Evolutionary conservation across 306 rosid genomes (phyloP).

Genomic region (Malus sylvestris): DNA sequence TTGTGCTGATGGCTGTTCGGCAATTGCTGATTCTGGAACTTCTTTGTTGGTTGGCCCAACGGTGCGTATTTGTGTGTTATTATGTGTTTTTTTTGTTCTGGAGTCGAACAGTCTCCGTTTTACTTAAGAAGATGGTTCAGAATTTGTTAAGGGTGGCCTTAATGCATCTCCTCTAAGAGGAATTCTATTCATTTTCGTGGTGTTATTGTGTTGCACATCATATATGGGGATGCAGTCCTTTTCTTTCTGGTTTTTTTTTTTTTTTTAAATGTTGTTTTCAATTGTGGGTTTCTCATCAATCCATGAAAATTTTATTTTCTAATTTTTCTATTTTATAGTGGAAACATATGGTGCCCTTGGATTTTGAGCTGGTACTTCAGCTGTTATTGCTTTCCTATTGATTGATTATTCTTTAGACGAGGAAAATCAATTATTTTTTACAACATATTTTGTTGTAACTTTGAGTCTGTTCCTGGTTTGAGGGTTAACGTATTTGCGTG

Average conservation of each 20-base stretch:
- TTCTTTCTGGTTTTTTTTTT: background rate
- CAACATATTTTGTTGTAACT: background rate
- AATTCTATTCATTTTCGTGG: background rate
- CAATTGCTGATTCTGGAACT: conserved; percentile 85
- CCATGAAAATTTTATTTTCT: background rate
- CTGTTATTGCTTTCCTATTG: background rate
- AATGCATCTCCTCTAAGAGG: background rate
- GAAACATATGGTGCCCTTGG: background rate
- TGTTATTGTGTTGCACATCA: background rate
- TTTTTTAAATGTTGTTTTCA: background rate
- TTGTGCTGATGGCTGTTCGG: conserved; percentile 67
- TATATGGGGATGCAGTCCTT: background rate
- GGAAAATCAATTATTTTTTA: background rate
- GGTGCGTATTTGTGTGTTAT: conserved; percentile 18
- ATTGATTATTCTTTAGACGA: background rate
- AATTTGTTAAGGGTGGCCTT: background rate
- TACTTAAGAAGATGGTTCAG: background rate
- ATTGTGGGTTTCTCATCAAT: background rate
- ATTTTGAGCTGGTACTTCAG: background rate
- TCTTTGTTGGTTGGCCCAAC: conserved; percentile 78
- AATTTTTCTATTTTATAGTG: background rate
- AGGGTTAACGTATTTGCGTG: background rate
- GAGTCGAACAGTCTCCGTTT: background rate
- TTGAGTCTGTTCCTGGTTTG: background rate
- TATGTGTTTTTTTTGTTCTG: background rate